Conservation (phyloP, 2,329 filamentous ascomycete species). For the Chrysoporthe austroafricana region DNA sequence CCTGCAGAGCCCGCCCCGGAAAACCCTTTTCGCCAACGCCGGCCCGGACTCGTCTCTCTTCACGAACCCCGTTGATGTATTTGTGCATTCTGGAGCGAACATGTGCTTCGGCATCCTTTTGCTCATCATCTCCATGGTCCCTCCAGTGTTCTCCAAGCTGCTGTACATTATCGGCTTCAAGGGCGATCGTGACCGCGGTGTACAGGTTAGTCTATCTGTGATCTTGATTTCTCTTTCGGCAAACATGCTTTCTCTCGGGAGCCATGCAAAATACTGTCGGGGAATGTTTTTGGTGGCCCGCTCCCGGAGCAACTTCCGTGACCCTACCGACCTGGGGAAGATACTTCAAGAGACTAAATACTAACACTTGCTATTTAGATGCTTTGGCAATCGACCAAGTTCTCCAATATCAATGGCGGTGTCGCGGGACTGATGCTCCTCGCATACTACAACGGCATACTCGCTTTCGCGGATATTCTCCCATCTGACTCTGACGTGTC, state of each 20-base stretch:
- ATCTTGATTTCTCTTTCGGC: not conserved
- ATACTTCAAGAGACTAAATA: not conserved
- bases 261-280: no score
- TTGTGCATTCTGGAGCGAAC: constrained; percentile 85
- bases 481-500: constrained; percentile 62
- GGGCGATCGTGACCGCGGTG: constrained; percentile 81
- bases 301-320: no score
- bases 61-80: constrained; percentile 78
- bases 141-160: constrained; percentile 85
- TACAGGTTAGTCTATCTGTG: constrained; percentile 46
- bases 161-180: constrained; percentile 88
- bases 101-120: constrained; percentile 89
- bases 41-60: constrained; percentile 67
- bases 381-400: constrained; percentile 88
- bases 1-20: constrained; percentile 34
- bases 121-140: constrained; percentile 88
- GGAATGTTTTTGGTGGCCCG: no score
- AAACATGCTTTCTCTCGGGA: not conserved
- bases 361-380: constrained; percentile 45
- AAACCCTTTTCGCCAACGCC: constrained; percentile 37
- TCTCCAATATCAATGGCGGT: constrained; percentile 89
- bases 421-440: constrained; percentile 82
- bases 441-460: constrained; percentile 84
- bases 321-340: not conserved
- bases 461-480: constrained; percentile 87